Percentiles rank a stretch among this genome's conserved stretches.
Evolutionary conservation across 2,329 filamentous ascomycete genomes (phyloP).

Genomic region (Torrubiella hemipterigena): DNA sequence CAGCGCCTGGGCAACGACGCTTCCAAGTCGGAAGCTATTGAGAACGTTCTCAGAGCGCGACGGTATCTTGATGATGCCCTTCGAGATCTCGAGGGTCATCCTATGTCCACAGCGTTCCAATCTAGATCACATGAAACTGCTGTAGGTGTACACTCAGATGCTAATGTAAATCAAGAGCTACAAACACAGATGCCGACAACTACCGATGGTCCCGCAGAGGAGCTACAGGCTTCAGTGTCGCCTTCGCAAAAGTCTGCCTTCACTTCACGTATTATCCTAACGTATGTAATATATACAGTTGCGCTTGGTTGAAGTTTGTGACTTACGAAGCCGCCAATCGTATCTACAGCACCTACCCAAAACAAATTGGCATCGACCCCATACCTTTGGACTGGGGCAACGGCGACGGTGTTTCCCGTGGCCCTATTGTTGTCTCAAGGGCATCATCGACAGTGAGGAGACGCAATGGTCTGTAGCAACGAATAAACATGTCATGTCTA

Average conservation of each 20-base stretch:
- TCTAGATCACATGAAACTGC: too few species aligned
- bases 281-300: conserved; percentile 18
- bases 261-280: conserved; percentile 43
- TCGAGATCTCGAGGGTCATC: too few species aligned
- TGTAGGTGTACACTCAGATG: too few species aligned
- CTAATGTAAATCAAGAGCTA: too few species aligned
- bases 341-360: conserved; percentile 62
- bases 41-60: too few species aligned
- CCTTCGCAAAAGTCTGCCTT: conserved; percentile 29
- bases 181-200: too few species aligned
- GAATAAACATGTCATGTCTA: too few species aligned
- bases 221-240: conserved; percentile 16
- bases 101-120: too few species aligned
- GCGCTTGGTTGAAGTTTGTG: not conserved
- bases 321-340: not conserved
- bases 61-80: too few species aligned
- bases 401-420: conserved; percentile 59
- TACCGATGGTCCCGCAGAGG: too few species aligned
- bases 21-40: too few species aligned
- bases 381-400: conserved; percentile 81
- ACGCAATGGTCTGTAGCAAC: conserved; percentile 61
- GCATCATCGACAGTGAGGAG: conserved; percentile 62
- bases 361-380: conserved; percentile 90
- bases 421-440: conserved; percentile 79
- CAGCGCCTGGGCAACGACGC: too few species aligned